These are phyloP conservation scores for Saraca asoca DNA, from an alignment of 331 rosid species.

Conservation along the genomic window DNA sequence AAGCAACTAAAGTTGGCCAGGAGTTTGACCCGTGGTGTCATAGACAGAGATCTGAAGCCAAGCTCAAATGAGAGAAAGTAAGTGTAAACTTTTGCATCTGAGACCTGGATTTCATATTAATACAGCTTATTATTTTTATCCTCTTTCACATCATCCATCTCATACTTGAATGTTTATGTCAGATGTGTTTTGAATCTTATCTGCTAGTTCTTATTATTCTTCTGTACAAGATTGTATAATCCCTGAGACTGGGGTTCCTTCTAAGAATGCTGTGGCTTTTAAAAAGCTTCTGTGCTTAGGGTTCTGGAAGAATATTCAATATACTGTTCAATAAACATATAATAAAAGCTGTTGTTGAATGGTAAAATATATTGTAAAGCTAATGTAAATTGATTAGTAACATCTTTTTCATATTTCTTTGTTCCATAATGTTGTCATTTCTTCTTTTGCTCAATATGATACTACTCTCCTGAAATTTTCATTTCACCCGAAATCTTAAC, in stretches of 20 bases:
- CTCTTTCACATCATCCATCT: not conserved
- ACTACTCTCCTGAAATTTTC: too few relatives aligned
- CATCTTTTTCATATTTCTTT: too few relatives aligned
- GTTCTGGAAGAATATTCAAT: too few relatives aligned
- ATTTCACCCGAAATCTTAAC: too few relatives aligned
- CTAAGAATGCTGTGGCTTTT: too few relatives aligned
- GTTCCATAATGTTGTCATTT: too few relatives aligned
- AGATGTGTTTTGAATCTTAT: not conserved
- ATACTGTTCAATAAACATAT: too few relatives aligned
- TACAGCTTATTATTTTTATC: not conserved
- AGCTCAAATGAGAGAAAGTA: slow-evolving; percentile 94
- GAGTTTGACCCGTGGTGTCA: slow-evolving; percentile 95
- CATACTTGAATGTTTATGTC: not conserved
- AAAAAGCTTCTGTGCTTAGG: too few relatives aligned
- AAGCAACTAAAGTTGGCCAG: slow-evolving; percentile 95
- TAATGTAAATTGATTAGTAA: too few relatives aligned
- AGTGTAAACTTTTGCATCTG: slow-evolving; percentile 43
- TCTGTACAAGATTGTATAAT: not conserved
- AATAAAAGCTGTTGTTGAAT: too few relatives aligned
- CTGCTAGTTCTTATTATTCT: not conserved
- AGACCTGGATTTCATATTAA: slow-evolving; percentile 23
- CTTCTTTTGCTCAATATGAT: too few relatives aligned
- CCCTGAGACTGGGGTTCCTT: not conserved
- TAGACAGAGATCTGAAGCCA: slow-evolving; percentile 96
- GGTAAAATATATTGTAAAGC: too few relatives aligned